A percentile compares a stretch with the other conserved stretches of the same genome.
phyloP scores from a whole-genome alignment of 495 filamentous ascomycete genomes.

The Penicillium herquei region DNA sequence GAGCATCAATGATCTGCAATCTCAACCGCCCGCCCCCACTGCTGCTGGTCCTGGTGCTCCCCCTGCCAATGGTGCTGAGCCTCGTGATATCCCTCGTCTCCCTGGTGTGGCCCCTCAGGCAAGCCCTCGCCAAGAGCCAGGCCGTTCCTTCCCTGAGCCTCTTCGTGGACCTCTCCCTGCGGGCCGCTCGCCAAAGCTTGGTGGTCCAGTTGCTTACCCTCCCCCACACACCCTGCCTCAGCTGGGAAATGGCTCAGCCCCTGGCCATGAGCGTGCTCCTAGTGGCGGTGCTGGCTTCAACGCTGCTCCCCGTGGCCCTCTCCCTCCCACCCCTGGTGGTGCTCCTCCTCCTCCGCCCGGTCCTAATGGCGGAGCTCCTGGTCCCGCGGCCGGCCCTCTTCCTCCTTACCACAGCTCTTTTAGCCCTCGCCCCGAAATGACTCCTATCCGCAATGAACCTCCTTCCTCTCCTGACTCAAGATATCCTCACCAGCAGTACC shows the following conservation, averaged over 20 bases:
- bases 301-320: constrained; percentile 29
- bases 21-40: constrained; percentile 51
- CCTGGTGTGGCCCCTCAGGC: constrained; percentile 65
- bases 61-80: constrained; percentile 73
- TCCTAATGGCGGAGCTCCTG: constrained; percentile 46
- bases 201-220: constrained; percentile 60
- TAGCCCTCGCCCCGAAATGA: constrained; percentile 80
- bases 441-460: constrained; percentile 81
- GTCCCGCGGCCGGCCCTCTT: constrained; percentile 45
- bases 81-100: constrained; percentile 64
- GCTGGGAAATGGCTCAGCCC: constrained; percentile 54
- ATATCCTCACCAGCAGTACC: constrained; percentile 76
- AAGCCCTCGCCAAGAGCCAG: constrained; percentile 66
- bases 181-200: constrained; percentile 60
- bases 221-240: constrained; percentile 59
- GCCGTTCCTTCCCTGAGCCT: constrained; percentile 72
- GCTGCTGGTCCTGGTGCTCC: constrained; percentile 33
- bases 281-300: constrained; percentile 54
- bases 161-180: constrained; percentile 54
- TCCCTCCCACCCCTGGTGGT: constrained; percentile 44
- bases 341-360: constrained; percentile 48
- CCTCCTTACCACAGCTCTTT: constrained; percentile 59
- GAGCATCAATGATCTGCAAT: constrained; percentile 69
- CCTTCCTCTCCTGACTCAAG: constrained; percentile 79
- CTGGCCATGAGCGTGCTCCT: constrained; percentile 49